Evolutionary conservation across 371 early-diverging fungal genomes (phyloP).

Genomic region (Syncephalis fuscata): DNA sequence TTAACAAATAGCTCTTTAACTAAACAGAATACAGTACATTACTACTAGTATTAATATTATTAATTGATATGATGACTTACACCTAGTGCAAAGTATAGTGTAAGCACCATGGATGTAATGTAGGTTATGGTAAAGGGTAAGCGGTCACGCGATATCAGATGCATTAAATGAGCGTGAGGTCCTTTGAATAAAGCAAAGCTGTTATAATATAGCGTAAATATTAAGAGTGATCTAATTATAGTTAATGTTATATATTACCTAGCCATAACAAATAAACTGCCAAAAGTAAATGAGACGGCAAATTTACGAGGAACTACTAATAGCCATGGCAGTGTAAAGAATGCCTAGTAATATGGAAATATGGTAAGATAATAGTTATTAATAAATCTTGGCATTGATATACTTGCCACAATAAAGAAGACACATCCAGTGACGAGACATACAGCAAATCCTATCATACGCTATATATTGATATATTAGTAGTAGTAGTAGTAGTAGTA

Average conservation of each 20-base stretch:
- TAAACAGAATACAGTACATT: neutral
- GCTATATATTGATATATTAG: no score
- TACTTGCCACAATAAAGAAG: neutral
- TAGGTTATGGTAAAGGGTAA: slow-evolving; percentile 25
- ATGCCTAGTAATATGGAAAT: neutral
- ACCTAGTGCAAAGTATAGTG: slow-evolving; percentile 23
- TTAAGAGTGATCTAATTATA: neutral
- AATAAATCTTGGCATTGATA: neutral
- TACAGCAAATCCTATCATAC: neutral
- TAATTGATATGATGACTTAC: neutral
- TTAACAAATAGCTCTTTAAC: slow-evolving; percentile 20
- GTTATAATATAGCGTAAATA: neutral
- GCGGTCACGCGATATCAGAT: slow-evolving; percentile 22
- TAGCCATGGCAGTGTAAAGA: neutral
- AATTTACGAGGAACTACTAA: neutral
- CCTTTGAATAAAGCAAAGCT: slow-evolving; percentile 30
- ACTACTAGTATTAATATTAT: neutral
- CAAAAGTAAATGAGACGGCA: neutral
- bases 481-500: neutral
- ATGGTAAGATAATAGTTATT: neutral
- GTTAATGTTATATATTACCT: neutral
- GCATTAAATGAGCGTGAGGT: slow-evolving; percentile 24
- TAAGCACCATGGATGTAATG: slow-evolving; percentile 22
- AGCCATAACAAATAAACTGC: neutral
- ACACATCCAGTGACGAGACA: neutral